Evolutionary conservation across 805 yeast species (phyloP).

Genomic region (Candida qinlingensis): DNA sequence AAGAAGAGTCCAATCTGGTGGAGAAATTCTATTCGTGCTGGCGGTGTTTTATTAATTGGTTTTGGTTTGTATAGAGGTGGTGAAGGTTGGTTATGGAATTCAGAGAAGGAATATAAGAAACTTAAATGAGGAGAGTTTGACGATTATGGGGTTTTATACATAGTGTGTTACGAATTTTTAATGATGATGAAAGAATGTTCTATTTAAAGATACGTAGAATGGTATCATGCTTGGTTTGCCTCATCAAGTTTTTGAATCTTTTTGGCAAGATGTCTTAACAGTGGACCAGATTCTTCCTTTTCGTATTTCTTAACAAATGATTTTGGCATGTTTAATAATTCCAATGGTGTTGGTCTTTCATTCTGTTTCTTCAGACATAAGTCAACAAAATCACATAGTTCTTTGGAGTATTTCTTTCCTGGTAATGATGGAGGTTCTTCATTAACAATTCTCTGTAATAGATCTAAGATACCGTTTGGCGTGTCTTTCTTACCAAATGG

Average conservation of each 20-base stretch:
- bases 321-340: slow-evolving; percentile 43
- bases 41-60: slow-evolving; percentile 49
- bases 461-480: slow-evolving; percentile 85
- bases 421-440: slow-evolving; percentile 82
- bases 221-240: not conserved
- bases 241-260: slow-evolving; percentile 19
- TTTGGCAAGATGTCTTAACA: slow-evolving; percentile 39
- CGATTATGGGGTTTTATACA: not conserved
- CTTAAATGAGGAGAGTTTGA: not conserved
- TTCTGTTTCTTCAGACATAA: slow-evolving; percentile 66
- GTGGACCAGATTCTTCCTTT: slow-evolving; percentile 27
- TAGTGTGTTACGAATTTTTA: not conserved
- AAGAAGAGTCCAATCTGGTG: slow-evolving; percentile 54
- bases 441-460: slow-evolving; percentile 87
- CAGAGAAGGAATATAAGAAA: slow-evolving; percentile 30
- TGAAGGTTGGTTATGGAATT: slow-evolving; percentile 56
- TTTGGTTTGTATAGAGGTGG: slow-evolving; percentile 61
- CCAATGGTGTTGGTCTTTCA: slow-evolving; percentile 68
- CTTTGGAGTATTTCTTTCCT: slow-evolving; percentile 32
- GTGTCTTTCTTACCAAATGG: slow-evolving; percentile 64
- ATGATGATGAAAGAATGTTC: not conserved
- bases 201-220: not conserved
- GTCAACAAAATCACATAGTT: slow-evolving; percentile 63
- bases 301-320: slow-evolving; percentile 28
- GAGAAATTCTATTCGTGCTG: slow-evolving; percentile 45